These are phyloP conservation scores for Apiotrichum porosum DNA, from an alignment of 1,284 basidiomycete genomes.

Conservation along the genomic window DNA sequence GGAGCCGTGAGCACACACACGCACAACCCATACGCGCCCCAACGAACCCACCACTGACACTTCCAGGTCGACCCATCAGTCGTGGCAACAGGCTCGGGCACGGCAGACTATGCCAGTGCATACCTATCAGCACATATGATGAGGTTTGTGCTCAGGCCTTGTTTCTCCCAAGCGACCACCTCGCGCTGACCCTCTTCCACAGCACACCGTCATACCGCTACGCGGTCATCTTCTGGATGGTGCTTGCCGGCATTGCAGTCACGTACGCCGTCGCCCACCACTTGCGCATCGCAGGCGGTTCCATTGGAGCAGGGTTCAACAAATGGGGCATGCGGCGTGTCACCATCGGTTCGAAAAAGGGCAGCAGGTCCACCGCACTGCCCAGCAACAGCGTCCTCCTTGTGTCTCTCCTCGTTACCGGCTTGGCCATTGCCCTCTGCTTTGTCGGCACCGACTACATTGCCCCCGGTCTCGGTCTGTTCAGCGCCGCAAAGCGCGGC, in stretches of 20 bases:
- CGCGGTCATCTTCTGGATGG: conserved; percentile 42
- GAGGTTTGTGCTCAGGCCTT: conserved; percentile 28
- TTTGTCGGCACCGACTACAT: conserved; percentile 72
- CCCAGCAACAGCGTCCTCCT: conserved; percentile 63
- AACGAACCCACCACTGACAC: background rate
- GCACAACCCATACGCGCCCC: too few species aligned
- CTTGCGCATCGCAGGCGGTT: conserved; percentile 34
- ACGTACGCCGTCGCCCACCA: conserved; percentile 41
- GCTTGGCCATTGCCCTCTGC: conserved; percentile 52
- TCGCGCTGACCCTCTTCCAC: background rate
- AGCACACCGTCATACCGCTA: conserved; percentile 45
- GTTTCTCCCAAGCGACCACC: background rate
- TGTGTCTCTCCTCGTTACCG: conserved; percentile 50
- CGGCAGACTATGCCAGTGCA: background rate
- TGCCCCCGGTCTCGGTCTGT: conserved; percentile 55
- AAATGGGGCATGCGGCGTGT: conserved; percentile 38
- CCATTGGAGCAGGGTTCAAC: conserved; percentile 33
- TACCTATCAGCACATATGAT: conserved; percentile 45
- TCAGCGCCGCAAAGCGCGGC: conserved; percentile 23
- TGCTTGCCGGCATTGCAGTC: conserved; percentile 30
- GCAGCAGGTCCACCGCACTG: conserved; percentile 52
- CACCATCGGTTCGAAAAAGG: conserved; percentile 24
- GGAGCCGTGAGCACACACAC: background rate
- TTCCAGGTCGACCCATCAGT: background rate
- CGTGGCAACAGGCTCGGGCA: background rate